These are phyloP conservation scores for Apiosordaria backusii DNA, from an alignment of 495 filamentous ascomycete genomes.

Conservation along the genomic window DNA sequence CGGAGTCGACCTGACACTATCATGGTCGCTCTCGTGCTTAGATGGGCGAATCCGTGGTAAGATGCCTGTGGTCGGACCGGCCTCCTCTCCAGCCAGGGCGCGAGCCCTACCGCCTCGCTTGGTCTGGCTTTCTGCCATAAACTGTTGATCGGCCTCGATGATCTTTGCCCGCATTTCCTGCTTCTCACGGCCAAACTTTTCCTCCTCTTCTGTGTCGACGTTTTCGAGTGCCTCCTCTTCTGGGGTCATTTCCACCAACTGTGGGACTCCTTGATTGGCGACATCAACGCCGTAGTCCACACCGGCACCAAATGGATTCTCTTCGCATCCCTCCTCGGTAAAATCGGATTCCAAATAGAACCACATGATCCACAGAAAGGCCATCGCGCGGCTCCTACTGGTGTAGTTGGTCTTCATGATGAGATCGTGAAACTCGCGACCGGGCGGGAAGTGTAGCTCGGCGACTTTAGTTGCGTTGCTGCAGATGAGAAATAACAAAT, in stretches of 20 bases:
- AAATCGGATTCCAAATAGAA: constrained; percentile 98
- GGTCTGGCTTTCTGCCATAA: constrained; percentile 46
- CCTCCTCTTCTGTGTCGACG: constrained; percentile 81
- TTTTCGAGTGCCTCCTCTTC: constrained; percentile 81
- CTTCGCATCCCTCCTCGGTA: constrained; percentile 69
- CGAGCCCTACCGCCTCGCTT: constrained; percentile 37
- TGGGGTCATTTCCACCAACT: constrained; percentile 69
- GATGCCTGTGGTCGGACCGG: constrained; percentile 56
- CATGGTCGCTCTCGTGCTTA: constrained; percentile 56
- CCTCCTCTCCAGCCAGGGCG: constrained; percentile 47
- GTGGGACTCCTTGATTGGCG: constrained; percentile 75
- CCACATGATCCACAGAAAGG: constrained; percentile 98
- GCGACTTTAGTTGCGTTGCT: constrained; percentile 88
- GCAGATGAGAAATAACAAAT: constrained; percentile 91
- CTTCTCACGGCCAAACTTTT: constrained; percentile 82
- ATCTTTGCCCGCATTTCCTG: constrained; percentile 76
- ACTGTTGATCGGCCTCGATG: constrained; percentile 52
- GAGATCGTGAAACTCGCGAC: constrained; percentile 90
- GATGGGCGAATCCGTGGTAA: constrained; percentile 51
- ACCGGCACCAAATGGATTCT: constrained; percentile 88
- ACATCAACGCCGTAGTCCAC: constrained; percentile 57
- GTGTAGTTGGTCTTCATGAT: constrained; percentile 85
- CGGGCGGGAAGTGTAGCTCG: constrained; percentile 82
- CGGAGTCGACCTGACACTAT: constrained; percentile 56
- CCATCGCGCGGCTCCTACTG: constrained; percentile 77